A percentile compares a stretch with the other conserved stretches of the same genome.
phyloP scores from a whole-genome alignment of 2,329 filamentous ascomycete species.

The Hawksworthiomyces lignivorus region DNA sequence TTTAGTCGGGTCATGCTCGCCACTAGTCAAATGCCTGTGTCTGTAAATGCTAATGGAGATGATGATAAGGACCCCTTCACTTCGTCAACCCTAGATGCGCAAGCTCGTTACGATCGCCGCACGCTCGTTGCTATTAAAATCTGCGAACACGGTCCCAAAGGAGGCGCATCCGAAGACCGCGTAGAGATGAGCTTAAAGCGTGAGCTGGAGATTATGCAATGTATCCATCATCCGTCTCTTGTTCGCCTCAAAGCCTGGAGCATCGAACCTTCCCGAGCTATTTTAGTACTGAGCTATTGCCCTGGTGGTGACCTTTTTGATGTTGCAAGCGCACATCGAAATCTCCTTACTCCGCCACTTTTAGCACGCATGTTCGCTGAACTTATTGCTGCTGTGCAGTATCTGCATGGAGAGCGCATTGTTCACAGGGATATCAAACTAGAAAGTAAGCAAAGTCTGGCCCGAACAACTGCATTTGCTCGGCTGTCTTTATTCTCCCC shows the following conservation, averaged over 20 bases:
- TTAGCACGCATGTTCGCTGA: constrained; percentile 85
- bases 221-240: constrained; percentile 79
- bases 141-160: constrained; percentile 87
- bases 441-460: constrained; percentile 82
- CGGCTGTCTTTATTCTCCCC: constrained; percentile 19
- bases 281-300: constrained; percentile 85
- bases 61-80: constrained; percentile 26
- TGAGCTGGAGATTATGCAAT: constrained; percentile 88
- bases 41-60: constrained; percentile 32
- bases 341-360: constrained; percentile 59
- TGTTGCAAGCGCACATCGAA: constrained; percentile 66
- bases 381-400: constrained; percentile 73
- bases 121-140: constrained; percentile 91
- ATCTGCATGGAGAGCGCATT: constrained; percentile 77
- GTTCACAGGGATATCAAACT: constrained; percentile 97
- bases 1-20: constrained; percentile 93
- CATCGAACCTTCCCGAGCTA: constrained; percentile 71
- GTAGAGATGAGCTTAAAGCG: constrained; percentile 90
- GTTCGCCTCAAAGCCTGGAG: constrained; percentile 90
- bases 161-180: constrained; percentile 85
- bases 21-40: constrained; percentile 58
- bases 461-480: too few relatives aligned
- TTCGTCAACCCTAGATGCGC: constrained; percentile 23
- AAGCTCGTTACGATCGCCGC: constrained; percentile 51
- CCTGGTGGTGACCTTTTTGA: constrained; percentile 94